Evolutionary conservation across 2,329 filamentous ascomycete genomes (phyloP), one percentile per base, ranked within the genome.

Genomic region (Curvularia spicifera): DNA sequence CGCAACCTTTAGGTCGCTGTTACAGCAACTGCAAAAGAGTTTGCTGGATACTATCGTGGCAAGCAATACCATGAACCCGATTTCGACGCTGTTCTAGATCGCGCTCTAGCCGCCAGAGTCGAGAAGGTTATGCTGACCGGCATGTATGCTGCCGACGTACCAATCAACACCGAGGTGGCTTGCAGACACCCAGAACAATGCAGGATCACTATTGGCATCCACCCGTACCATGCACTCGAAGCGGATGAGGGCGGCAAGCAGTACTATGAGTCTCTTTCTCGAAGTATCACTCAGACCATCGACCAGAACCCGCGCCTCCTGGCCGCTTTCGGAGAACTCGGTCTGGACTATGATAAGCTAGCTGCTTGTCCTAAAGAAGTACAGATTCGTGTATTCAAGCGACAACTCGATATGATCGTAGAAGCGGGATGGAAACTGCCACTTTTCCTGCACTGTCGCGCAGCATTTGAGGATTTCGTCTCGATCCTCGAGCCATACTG

Each of bases 161-260:
- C 73, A 0, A 51, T 61, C 56, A 71, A 72, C 39, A 53, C 63
- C 6, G 61, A 56, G 3, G 64, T 75, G 10, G 71, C 70, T 5
- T 60, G 54, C 9, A 50, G 43, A 26, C 52, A 60, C n/a, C 65
- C 64, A 22, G 40, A 61, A 7, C 66, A 69, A 37, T 82, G 80
- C 58, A 79, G 72, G 10, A 68, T 82, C 55, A 84, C 82, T 1
- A 72, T 84, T 9, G 82, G 82, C 1, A 75, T 84, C 3, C 82
- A 84, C 56, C 82, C 82, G 0, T 84, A 84, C 54, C 80, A 84
- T 47, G 82, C 80, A 0, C 66, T 66, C 0, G 80, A 83, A 55
- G 77, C 81, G 0, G 78, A 79, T 6, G 67, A 58, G 0, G 62
- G 57, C 51, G 67, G 57, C 5, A 67, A 74, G 18, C 55, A 51